Evolutionary conservation across 192 early-diverging fungal species (phyloP), one percentile per base, ranked within the genome.

Genomic region (Backusella sp.): DNA sequence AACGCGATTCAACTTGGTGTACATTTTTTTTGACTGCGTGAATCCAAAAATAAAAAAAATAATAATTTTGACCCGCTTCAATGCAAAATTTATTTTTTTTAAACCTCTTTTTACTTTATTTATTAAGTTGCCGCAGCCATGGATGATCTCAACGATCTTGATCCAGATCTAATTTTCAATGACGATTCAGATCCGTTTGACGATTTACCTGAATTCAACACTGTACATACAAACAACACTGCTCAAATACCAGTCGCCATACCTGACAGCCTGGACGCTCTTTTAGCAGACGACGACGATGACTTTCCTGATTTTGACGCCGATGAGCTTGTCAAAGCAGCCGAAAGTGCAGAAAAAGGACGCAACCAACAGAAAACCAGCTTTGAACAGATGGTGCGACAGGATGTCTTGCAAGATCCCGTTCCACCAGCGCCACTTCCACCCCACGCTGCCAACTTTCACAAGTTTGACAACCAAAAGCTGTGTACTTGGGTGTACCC

Each of bases 401-500:
- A 46, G 21, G 44, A 46, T 46, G 30, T 36, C 35, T n/a, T 36
- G 21, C 30, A 74, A 66, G 73, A 74, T 44, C 65, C 39, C 56
- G 32, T 17, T 21, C 53, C 76, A 0, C 80, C 80, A 9, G 73
- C 76, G 30, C 72, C 73, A 5, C 49, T 37, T 28, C 49, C 82
- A 1, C 71, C 76, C 42, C 52, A 79, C 30, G 59, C 79, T 23
- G 78, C 39, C 5, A 80, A 76, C 6, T 82, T 78, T 42, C 92
- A 93, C 74, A 28, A 34, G n/a, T 76, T 92, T 28, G 86, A 92
- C 66, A 35, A 53, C 17, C 71, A 81, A 39, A 83, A 85, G 14
- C 53, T 87, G 0, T 75, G 85, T 11, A 86, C 88, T 0, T 95
- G 94, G 94, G 88, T 94, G 14, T 95, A 94, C 75, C 94, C 94